Evolutionary conservation across 352 stramenopile species (phyloP).

Genomic region (Phytophthora pisi): DNA sequence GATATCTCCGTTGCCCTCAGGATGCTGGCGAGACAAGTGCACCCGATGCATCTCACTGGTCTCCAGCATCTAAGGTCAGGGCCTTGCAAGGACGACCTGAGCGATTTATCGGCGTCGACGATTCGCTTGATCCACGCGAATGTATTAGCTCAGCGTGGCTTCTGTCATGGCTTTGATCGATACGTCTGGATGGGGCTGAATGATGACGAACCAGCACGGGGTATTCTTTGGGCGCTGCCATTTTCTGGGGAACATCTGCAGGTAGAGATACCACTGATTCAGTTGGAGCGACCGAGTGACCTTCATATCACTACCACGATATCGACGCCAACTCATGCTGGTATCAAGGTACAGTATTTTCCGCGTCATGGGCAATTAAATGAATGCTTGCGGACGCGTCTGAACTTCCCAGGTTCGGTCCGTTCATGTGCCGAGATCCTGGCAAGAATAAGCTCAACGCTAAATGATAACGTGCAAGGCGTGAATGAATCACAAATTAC

Average conservation of each 20-base stretch:
- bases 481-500: neutral
- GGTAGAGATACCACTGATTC: neutral
- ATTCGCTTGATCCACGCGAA: slow-evolving; percentile 54
- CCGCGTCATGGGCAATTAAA: neutral
- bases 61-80: slow-evolving; percentile 38
- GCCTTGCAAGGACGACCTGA: slow-evolving; percentile 34
- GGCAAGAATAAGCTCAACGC: neutral
- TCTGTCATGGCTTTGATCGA: slow-evolving; percentile 47
- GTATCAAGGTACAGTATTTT: neutral
- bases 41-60: slow-evolving; percentile 25
- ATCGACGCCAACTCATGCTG: neutral
- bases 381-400: neutral
- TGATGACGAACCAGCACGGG: neutral
- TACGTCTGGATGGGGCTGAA: slow-evolving; percentile 29
- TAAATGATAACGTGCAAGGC: neutral
- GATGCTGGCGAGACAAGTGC: slow-evolving; percentile 54
- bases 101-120: slow-evolving; percentile 39
- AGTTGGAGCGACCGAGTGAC: neutral
- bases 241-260: neutral
- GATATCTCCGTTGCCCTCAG: slow-evolving; percentile 62
- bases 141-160: slow-evolving; percentile 3
- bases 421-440: neutral
- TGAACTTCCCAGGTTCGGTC: neutral
- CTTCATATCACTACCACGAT: neutral
- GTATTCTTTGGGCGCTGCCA: neutral